Base-by-base conservation (phyloP, 345 rosid species). In the Bruguiera parviflora region DNA sequence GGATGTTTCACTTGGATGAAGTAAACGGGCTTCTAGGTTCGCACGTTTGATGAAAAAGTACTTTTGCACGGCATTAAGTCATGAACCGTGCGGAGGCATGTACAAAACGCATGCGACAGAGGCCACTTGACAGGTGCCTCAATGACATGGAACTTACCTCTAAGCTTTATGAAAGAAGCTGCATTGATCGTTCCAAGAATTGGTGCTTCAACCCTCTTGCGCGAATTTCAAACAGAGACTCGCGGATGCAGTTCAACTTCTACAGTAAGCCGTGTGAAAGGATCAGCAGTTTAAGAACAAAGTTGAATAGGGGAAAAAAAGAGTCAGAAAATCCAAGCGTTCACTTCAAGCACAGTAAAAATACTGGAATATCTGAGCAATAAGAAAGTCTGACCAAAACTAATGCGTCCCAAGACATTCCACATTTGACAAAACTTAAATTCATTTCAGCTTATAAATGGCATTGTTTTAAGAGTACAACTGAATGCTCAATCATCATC, bases 41-140 rank as follows among this genome's bases (percentile, higher is more conserved):
- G 28, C 2, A 7, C 6, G 9, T 53, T 19, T 53, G 57, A 53
- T 53, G 57, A 19, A 19, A 19, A 19, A 5, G 51, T 71, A 20
- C 58, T 58, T 74, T 63, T 83, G 74, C 73, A 94, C 96, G 92
- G 28, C 28, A 27, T 1, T 27, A 91, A 70, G 92, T 88, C 80
- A 94, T 94, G 97, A 89, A 91, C 78, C 89, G 97, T 69, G 98
- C 98, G 0, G 98, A 94, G 84, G 96, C 97, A 22, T 94, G 89
- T 61, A 95, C 91, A 70, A 89, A 70, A 63, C 89, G 81, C 68
- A 75, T 94, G 85, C 91, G 92, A 67, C 69, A 82, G 20, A 91
- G 96, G 96, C 81, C 89, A 69, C 90, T 91, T 29, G 91, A 91
- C 59, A 87, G 87, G 57, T 86, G 98, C 77, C 74, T 75, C 15